Conservation (phyloP, 1,284 basidiomycete genomes). For the Cutaneotrichosporon sp. region DNA sequence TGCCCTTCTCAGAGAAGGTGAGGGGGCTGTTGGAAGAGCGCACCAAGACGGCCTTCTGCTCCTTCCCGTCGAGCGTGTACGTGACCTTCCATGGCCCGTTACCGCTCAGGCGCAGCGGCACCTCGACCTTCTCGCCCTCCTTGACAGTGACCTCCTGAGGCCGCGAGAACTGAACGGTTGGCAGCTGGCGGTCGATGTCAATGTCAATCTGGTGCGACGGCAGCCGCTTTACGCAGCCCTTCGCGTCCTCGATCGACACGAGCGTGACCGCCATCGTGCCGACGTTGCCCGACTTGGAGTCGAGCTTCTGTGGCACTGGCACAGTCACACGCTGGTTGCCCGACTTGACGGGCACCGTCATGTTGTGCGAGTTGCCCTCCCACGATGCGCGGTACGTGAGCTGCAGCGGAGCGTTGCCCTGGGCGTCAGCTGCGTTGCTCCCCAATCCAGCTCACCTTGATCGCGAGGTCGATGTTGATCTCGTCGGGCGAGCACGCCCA, state of each 20-base stretch:
- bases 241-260: constrained; percentile 80
- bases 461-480: constrained; percentile 73
- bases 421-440: constrained; percentile 9
- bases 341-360: constrained; percentile 68
- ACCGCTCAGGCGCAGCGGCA: constrained; percentile 82
- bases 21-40: constrained; percentile 71
- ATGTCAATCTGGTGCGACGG: constrained; percentile 78
- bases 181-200: constrained; percentile 84
- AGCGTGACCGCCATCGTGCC: constrained; percentile 43
- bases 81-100: constrained; percentile 85
- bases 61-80: constrained; percentile 65
- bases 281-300: constrained; percentile 30
- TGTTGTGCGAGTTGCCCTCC: constrained; percentile 55
- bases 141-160: constrained; percentile 67
- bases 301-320: constrained; percentile 38
- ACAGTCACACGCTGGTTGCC: constrained; percentile 45
- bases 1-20: constrained; percentile 67
- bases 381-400: constrained; percentile 75
- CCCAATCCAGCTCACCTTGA: constrained; percentile 60
- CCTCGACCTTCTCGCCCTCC: constrained; percentile 70
- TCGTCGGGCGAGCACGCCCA: constrained; percentile 67
- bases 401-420: constrained; percentile 88
- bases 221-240: constrained; percentile 79
- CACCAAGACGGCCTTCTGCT: constrained; percentile 59
- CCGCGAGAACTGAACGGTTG: constrained; percentile 73